Evolutionary conservation across 108 stramenopile genomes (phyloP).

Genomic region (Hondaea fermentalgiana): DNA sequence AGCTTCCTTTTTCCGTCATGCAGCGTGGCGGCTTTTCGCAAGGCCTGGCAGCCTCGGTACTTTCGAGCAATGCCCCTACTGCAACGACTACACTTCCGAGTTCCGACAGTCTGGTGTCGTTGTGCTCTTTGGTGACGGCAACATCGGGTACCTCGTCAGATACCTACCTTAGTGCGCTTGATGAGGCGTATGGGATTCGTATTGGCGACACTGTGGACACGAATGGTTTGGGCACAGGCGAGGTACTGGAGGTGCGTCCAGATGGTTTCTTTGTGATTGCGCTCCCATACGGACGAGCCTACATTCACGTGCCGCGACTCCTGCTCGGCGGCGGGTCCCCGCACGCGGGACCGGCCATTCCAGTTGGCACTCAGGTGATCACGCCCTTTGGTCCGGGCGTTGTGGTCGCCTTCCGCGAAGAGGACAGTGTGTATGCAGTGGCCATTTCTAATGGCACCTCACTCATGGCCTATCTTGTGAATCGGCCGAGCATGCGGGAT

Average conservation of each 20-base stretch:
- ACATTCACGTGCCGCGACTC: constrained; percentile 26
- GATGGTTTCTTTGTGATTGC: constrained; percentile 6
- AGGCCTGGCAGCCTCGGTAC: not conserved
- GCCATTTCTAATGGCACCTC: not conserved
- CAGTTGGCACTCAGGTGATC: constrained; percentile 25
- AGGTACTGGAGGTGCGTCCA: not conserved
- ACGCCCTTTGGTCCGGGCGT: constrained; percentile 36
- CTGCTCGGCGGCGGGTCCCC: not conserved
- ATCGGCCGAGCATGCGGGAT: not conserved
- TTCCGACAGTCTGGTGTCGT: not conserved
- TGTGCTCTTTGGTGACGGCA: constrained; percentile 9
- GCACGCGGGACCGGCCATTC: constrained; percentile 17
- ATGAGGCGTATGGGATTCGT: not conserved
- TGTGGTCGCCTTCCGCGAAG: constrained; percentile 29
- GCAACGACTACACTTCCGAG: not conserved
- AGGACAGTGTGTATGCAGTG: constrained; percentile 39
- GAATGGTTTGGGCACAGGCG: not conserved
- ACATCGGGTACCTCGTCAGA: not conserved
- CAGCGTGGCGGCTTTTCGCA: not conserved
- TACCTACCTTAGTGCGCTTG: not conserved
- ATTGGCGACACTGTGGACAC: not conserved
- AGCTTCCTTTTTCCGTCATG: not conserved
- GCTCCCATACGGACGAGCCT: not conserved
- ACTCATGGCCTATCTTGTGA: not conserved
- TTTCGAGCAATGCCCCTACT: not conserved